These are phyloP conservation scores for Teratosphaeria gauchensis DNA, from an alignment of 2,329 filamentous ascomycete genomes.

Conservation along the genomic window DNA sequence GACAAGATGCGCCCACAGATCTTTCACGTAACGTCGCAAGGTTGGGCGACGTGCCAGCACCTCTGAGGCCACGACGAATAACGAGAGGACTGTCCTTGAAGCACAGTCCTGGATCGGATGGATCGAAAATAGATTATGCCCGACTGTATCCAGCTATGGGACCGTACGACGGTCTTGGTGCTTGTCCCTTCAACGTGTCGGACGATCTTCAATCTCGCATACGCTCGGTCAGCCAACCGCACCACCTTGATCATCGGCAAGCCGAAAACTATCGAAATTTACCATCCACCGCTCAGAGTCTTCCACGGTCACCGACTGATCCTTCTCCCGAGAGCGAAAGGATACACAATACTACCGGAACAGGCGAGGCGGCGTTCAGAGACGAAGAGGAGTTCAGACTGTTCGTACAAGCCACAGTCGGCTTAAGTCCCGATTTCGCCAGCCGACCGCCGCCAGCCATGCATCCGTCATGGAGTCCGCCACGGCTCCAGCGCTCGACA, in stretches of 20 bases:
- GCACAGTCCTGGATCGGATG: constrained; percentile 2
- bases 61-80: background rate
- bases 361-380: constrained; percentile 16
- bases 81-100: constrained; percentile 4
- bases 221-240: background rate
- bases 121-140: constrained; percentile 4
- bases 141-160: constrained; percentile 17
- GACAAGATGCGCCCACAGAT: background rate
- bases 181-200: constrained; percentile 5
- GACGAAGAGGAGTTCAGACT: constrained; percentile 22
- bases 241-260: background rate
- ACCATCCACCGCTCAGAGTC: background rate
- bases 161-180: constrained; percentile 10
- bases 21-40: background rate
- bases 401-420: constrained; percentile 25
- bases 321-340: constrained; percentile 10
- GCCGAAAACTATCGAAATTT: background rate
- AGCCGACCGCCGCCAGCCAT: constrained; percentile 3
- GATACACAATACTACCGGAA: constrained; percentile 6
- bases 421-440: constrained; percentile 17
- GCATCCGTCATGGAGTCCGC: background rate
- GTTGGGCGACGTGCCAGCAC: background rate
- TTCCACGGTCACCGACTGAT: constrained; percentile 12
- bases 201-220: constrained; percentile 2
- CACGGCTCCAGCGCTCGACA: background rate